These are phyloP conservation scores for Anisodus acutangulus DNA, from an alignment of 257 asterid species.

Conservation along the genomic window DNA sequence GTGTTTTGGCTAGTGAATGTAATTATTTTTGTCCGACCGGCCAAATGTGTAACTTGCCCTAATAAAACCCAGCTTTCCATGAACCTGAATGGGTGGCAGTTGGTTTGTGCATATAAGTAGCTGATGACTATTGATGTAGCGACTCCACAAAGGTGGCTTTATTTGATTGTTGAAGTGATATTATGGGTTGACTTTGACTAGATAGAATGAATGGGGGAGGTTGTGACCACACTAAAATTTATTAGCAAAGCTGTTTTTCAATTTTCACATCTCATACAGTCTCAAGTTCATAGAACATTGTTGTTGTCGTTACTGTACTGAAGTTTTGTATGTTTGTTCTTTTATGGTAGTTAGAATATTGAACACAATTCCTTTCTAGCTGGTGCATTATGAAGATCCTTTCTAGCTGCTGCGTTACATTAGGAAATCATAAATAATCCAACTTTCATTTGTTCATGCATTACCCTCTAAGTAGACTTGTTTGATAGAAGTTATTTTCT, in stretches of 20 bases:
- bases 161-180: conserved; percentile 13
- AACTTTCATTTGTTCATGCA: background rate
- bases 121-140: conserved; percentile 1
- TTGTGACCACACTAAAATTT: background rate
- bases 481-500: background rate
- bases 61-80: background rate
- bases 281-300: background rate
- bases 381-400: background rate
- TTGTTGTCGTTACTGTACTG: background rate
- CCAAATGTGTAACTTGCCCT: too few species aligned
- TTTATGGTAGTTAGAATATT: background rate
- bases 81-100: conserved; percentile 7
- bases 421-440: background rate
- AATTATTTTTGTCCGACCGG: too few species aligned
- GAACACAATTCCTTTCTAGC: background rate
- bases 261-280: background rate
- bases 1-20: too few species aligned
- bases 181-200: background rate
- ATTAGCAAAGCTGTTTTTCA: background rate
- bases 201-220: background rate
- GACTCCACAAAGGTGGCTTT: background rate
- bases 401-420: background rate
- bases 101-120: conserved; percentile 7
- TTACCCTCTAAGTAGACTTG: background rate
- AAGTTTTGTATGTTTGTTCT: conserved; percentile 8